phyloP scores from a whole-genome alignment of 2,329 filamentous ascomycete species.

The Penicillium sp. region DNA sequence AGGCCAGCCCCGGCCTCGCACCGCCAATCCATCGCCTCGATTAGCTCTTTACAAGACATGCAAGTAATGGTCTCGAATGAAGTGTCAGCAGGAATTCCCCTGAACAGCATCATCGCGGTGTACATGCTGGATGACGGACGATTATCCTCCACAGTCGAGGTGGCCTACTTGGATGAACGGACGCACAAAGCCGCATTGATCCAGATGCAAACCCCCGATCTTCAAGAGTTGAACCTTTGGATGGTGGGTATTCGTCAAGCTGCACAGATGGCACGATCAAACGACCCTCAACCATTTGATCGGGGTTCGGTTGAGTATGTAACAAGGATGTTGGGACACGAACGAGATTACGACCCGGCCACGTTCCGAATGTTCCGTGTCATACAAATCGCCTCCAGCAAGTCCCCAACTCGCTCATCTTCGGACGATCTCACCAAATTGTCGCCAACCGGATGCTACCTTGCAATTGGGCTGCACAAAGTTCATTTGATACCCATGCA shows the following conservation, averaged over 20 bases:
- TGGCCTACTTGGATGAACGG: slow-evolving; percentile 67
- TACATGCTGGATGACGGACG: slow-evolving; percentile 66
- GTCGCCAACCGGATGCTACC: slow-evolving; percentile 63
- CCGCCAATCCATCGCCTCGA: slow-evolving; percentile 59
- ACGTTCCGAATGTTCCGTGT: slow-evolving; percentile 69
- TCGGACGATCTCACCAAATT: slow-evolving; percentile 66
- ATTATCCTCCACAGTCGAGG: slow-evolving; percentile 64
- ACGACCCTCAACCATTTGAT: slow-evolving; percentile 55
- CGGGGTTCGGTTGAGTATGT: slow-evolving; percentile 61
- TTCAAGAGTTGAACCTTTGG: slow-evolving; percentile 65
- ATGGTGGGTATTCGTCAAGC: slow-evolving; percentile 60
- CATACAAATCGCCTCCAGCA: slow-evolving; percentile 60
- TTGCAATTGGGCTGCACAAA: slow-evolving; percentile 68
- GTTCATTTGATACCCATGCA: slow-evolving; percentile 66
- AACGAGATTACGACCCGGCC: slow-evolving; percentile 66
- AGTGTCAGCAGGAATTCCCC: slow-evolving; percentile 53
- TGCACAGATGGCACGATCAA: slow-evolving; percentile 54
- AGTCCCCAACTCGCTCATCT: slow-evolving; percentile 56
- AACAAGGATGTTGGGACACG: slow-evolving; percentile 61
- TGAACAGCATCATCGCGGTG: slow-evolving; percentile 66
- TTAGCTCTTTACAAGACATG: slow-evolving; percentile 60
- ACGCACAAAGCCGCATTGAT: slow-evolving; percentile 59
- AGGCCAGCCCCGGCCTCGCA: slow-evolving; percentile 44
- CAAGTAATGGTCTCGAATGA: slow-evolving; percentile 58
- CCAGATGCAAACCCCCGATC: slow-evolving; percentile 63